A percentile compares a stretch with the other conserved stretches of the same genome.
Conservation (phyloP, 2,329 filamentous ascomycete species). For the Alternaria viburni region DNA sequence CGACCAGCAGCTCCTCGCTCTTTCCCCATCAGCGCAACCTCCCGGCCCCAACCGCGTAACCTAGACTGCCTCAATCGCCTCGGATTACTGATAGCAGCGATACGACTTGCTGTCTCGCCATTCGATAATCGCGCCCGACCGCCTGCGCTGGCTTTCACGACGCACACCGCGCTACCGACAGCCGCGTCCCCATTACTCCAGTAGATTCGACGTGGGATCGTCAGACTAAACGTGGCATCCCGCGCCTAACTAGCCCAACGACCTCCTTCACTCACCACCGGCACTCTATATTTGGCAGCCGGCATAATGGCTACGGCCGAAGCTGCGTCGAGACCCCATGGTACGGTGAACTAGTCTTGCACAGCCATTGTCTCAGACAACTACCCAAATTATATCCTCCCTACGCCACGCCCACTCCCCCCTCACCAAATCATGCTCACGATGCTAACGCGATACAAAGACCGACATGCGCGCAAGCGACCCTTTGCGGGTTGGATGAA, state of each 20-base stretch:
- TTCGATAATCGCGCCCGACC: neutral
- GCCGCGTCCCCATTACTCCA: neutral
- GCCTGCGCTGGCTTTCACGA: neutral
- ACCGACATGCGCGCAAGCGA: conserved; percentile 75
- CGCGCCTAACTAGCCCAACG: conserved; percentile 3
- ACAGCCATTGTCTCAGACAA: conserved; percentile 26
- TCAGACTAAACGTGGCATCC: conserved; percentile 10
- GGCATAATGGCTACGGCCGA: conserved; percentile 53
- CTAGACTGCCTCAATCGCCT: neutral
- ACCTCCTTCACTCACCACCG: conserved; percentile 1
- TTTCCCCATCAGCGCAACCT: neutral
- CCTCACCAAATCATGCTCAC: conserved; percentile 1
- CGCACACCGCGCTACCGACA: neutral
- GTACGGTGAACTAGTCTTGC: conserved; percentile 42
- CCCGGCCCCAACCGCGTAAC: conserved; percentile 1
- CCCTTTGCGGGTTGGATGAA: conserved; percentile 95
- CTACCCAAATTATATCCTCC: neutral
- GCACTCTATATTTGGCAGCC: conserved; percentile 15
- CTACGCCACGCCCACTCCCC: conserved; percentile 2
- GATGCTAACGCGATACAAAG: conserved; percentile 55
- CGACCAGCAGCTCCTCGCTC: neutral
- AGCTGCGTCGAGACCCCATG: conserved; percentile 52
- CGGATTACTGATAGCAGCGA: neutral
- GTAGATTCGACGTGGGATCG: conserved; percentile 16
- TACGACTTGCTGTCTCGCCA: neutral